Evolutionary conservation across 495 filamentous ascomycete genomes (phyloP).

Genomic region (Massariosphaeria phaeospora): DNA sequence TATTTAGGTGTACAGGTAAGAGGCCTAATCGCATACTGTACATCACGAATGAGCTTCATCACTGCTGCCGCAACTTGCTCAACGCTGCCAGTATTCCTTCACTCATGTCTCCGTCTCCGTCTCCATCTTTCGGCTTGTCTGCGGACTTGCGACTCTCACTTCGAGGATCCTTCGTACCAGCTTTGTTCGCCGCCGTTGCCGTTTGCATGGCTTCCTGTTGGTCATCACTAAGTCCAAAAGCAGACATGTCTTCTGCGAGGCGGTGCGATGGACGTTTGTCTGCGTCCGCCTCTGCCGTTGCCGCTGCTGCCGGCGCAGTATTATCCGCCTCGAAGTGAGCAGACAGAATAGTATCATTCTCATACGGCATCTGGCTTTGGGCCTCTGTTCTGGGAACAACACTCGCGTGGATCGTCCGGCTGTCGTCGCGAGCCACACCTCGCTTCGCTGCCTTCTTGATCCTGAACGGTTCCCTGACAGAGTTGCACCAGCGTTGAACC

Average conservation of each 20-base stretch:
- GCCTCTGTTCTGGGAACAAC: conserved; percentile 15
- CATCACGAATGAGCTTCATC: too few species aligned
- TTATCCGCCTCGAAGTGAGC: background rate
- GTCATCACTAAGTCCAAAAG: conserved; percentile 36
- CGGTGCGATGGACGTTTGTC: conserved; percentile 34
- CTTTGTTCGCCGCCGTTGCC: conserved; percentile 31
- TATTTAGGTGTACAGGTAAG: too few species aligned
- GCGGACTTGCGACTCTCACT: conserved; percentile 3
- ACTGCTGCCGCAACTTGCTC: conserved; percentile 44
- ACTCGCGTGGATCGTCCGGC: conserved; percentile 27
- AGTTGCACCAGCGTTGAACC: conserved; percentile 73
- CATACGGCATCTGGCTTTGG: conserved; percentile 1
- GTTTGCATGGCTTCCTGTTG: conserved; percentile 44
- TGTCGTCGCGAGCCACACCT: conserved; percentile 39
- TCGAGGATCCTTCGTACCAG: conserved; percentile 1
- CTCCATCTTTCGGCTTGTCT: conserved; percentile 38
- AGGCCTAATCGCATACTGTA: too few species aligned
- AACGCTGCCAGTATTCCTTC: conserved; percentile 56
- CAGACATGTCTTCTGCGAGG: conserved; percentile 34
- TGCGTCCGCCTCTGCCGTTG: conserved; percentile 25
- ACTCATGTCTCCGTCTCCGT: conserved; percentile 43
- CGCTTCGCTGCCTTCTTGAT: conserved; percentile 62
- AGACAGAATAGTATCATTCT: background rate
- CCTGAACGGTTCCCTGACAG: conserved; percentile 78
- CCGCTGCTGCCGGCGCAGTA: conserved; percentile 5